Conservation (phyloP, 495 filamentous ascomycete genomes). For the Physcia stellaris region DNA sequence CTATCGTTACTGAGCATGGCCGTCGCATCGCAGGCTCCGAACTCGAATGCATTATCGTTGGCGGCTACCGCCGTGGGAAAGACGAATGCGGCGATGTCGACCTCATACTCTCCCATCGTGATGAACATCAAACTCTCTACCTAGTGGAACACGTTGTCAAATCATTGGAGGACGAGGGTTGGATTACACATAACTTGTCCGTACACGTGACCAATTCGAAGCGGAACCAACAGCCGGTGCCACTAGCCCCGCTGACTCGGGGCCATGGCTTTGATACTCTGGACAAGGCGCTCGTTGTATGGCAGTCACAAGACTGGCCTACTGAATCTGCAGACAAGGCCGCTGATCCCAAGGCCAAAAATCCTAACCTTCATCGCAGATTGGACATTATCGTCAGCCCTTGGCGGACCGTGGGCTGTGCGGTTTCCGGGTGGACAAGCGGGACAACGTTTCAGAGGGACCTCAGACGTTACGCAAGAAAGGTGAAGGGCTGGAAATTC, state of each 20-base stretch:
- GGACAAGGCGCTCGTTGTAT: constrained; percentile 86
- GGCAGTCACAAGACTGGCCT: constrained; percentile 63
- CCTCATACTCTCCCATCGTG: constrained; percentile 67
- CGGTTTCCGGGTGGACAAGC: constrained; percentile 76
- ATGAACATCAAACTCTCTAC: constrained; percentile 47
- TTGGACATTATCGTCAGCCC: constrained; percentile 92
- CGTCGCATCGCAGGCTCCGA: constrained; percentile 31
- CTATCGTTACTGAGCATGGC: constrained; percentile 49
- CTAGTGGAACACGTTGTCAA: constrained; percentile 55
- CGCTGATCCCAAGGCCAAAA: constrained; percentile 29
- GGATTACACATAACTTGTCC: constrained; percentile 72
- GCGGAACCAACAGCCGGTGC: constrained; percentile 55
- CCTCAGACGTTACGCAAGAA: constrained; percentile 65
- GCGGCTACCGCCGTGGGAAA: constrained; percentile 80
- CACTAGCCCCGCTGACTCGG: constrained; percentile 26
- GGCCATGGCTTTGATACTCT: constrained; percentile 65
- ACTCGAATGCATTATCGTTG: constrained; percentile 62
- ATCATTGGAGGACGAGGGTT: constrained; percentile 49
- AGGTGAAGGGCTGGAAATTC: constrained; percentile 64
- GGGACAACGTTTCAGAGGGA: constrained; percentile 86
- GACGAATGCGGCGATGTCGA: constrained; percentile 65
- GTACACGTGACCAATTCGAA: constrained; percentile 51
- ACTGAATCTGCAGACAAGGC: constrained; percentile 20
- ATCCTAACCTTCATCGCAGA: constrained; percentile 64
- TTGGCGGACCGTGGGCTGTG: constrained; percentile 79